Base-by-base conservation (phyloP, 1,139 yeast genomes). In the Hyphopichia fennica region DNA sequence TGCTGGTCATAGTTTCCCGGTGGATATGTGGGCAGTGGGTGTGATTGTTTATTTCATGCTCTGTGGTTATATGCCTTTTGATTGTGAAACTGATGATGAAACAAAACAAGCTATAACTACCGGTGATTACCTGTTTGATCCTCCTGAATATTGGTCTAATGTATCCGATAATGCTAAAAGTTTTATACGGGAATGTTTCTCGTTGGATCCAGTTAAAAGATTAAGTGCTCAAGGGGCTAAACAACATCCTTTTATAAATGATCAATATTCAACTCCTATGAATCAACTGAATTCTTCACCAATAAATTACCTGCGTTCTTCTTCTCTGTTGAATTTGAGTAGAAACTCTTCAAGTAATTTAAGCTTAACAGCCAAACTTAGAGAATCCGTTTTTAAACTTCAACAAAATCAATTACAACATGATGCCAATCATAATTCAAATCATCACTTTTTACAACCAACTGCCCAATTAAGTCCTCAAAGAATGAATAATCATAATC, bases 1-100 rank as follows among this genome's bases (percentile, higher is more conserved):
- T 30, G 25, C 11, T 11, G 84, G 84, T 16, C 86, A 85, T 52
- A 77, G 78, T 18, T 72, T 67, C 49, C 74, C 77, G 1, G 85
- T 84, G 0, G 95, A 86, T 57, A 71, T 85, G 29, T 86, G 95
- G 95, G 86, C 93, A 0, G 67, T 85, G 20, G 93, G 93, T 1
- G 91, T 85, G 6, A 67, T 84, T 33, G 75, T 84, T 1, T 86
- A 85, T 57, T 84, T 85, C 53, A 74, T 84, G 77, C 71, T 84
- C 11, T 77, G 86, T 50, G 93, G 93, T 1, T 85, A 84, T 55
- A 81, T 86, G 62, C 95, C 95, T 0, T 86, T 86, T 60, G 93
- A 86, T 53, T 79, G 91, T 48, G 93, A 85, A 44, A 77, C 82
- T 6, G 84, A 83, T 38, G 77, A 77, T 0, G 91, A 85, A 54